Base-by-base conservation (phyloP, 2,329 filamentous ascomycete species). In the Cercospora beticola region DNA sequence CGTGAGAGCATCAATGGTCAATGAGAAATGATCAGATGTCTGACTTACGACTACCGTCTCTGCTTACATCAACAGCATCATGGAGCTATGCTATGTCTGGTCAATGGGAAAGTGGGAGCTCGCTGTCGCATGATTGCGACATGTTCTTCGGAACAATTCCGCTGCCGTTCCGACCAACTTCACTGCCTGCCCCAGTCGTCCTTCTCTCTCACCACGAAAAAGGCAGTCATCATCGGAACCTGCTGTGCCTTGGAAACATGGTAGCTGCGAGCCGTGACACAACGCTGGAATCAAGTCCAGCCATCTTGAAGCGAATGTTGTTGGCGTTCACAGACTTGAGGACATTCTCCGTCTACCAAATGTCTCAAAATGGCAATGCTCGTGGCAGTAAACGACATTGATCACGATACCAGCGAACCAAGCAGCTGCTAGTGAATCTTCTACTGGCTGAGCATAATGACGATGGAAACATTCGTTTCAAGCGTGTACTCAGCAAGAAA, bases 1-100 rank as follows among this genome's bases (percentile, higher is more conserved):
- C 66, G 66, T n/a, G 57, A 59, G 14, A 65, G 56, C 57, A 64
- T 64, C 21, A 21, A 30, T 30, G 40, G 4, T 54, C 23, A 54
- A 63, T 18, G 28, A 33, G 14, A 58, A 8, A 54, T 23, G 10
- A 7, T 28, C 14, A 28, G 6, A 26, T 5, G 23, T n/a, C 8
- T 10, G 16, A 36, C 31, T 30, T 59, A 36, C 56, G 16, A 28
- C 28, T 2, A 21, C 3, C 4, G 4, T 4, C 16, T 31, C 28
- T 59, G 56, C 18, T 59, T 36, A 59, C 18, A 21, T 36, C 4
- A 23, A 33, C 30, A 33, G 28, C 30, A 36, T 26, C n/a, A 26
- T 28, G 23, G 49, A 56, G 49, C 49, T 56, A 8, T 56, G 49
- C 23, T 26, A 7, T 56, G 49, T 56, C 23, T n/a, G 23, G 23